Conservation (phyloP, 345 rosid species). For the Eucalyptus victrix region DNA sequence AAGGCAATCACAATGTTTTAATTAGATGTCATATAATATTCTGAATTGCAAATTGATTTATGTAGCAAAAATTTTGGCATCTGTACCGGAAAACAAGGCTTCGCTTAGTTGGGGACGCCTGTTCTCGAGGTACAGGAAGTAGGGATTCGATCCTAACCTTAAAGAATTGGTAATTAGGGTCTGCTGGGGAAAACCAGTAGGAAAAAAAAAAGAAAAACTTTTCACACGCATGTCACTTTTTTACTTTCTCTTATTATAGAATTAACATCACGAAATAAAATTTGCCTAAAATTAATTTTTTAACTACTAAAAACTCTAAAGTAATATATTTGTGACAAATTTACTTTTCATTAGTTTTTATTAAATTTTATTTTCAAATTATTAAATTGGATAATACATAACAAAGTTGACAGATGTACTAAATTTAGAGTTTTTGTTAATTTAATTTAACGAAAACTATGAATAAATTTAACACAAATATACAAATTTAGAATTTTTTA, state of each 20-base stretch:
- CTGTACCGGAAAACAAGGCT: not conserved
- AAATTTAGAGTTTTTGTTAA: too few relatives aligned
- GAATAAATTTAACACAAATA: too few relatives aligned
- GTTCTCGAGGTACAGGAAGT: not conserved
- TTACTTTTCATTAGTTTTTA: too few relatives aligned
- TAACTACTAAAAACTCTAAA: fast-evolving
- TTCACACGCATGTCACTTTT: not conserved
- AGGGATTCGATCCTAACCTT: not conserved
- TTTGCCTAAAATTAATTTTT: too few relatives aligned
- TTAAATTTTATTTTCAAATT: too few relatives aligned
- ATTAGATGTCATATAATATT: not conserved
- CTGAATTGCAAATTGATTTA: not conserved
- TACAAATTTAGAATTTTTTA: fast-evolving
- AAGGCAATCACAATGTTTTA: not conserved
- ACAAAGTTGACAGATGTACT: fast-evolving
- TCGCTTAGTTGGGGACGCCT: not conserved
- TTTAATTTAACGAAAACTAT: too few relatives aligned
- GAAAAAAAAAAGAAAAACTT: not conserved
- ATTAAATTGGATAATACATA: fast-evolving
- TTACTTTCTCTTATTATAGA: not conserved
- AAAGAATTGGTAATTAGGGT: not conserved
- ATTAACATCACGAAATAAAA: too few relatives aligned
- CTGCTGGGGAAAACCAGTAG: not conserved
- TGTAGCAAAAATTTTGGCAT: not conserved
- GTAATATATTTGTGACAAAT: too few relatives aligned